phyloP scores from a whole-genome alignment of 2,329 filamentous ascomycete species.

The Botrytis elliptica region DNA sequence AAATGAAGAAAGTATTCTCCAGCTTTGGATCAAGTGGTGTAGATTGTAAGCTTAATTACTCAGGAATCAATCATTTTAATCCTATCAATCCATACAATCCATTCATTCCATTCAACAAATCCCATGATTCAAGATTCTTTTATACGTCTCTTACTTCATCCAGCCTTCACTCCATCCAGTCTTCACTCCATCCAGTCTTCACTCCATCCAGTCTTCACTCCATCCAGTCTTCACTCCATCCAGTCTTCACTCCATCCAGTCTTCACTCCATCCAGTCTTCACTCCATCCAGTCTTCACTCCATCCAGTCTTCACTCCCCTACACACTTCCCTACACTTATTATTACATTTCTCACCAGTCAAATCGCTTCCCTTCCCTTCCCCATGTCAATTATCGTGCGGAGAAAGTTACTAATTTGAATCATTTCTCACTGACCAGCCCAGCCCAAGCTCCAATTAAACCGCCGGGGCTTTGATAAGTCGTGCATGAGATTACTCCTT shows the following conservation, averaged over 20 bases:
- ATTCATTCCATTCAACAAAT: neutral
- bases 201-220: too few relatives aligned
- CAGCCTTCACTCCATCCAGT: too few relatives aligned
- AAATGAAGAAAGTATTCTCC: neutral
- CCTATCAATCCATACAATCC: neutral
- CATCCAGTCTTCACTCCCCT: neutral
- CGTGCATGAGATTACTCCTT: neutral
- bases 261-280: too few relatives aligned
- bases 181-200: too few relatives aligned
- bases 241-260: too few relatives aligned
- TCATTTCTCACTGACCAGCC: neutral
- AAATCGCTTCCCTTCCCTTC: neutral
- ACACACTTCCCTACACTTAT: neutral
- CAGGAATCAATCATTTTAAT: neutral
- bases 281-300: too few relatives aligned
- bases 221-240: neutral
- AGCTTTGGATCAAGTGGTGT: neutral
- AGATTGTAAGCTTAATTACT: neutral
- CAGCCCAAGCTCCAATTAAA: neutral
- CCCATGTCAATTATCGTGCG: constrained; percentile 5
- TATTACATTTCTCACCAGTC: neutral
- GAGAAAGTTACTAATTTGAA: constrained; percentile 1
- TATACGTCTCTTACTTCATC: neutral
- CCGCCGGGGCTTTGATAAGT: neutral
- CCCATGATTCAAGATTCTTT: neutral